A percentile compares a stretch with the other conserved stretches of the same genome.
Conservation (phyloP, 371 early-diverging fungal species). For the Capniomyces stellatus region DNA sequence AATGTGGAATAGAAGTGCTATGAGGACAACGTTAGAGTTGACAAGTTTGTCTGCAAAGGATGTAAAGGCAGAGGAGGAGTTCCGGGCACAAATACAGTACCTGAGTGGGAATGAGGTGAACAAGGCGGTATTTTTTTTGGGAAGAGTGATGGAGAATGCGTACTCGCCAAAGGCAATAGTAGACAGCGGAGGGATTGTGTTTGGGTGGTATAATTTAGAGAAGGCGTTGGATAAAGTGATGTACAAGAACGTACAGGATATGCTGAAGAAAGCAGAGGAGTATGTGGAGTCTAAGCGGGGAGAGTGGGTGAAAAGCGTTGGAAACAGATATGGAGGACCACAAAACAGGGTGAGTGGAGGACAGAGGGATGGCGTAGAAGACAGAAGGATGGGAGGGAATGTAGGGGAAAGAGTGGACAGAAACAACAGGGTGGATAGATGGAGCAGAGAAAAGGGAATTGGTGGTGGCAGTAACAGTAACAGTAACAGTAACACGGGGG, state of each 20-base stretch:
- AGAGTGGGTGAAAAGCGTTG: not conserved
- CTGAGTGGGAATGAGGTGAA: constrained; percentile 64
- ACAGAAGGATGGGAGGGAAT: not conserved
- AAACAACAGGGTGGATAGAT: not conserved
- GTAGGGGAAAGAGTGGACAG: not conserved
- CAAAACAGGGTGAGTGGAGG: not conserved
- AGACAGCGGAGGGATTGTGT: constrained; percentile 46
- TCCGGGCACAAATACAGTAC: constrained; percentile 62
- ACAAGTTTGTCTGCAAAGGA: constrained; percentile 54
- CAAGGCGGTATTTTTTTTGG: constrained; percentile 56
- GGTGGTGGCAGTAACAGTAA: too few relatives aligned
- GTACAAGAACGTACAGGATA: constrained; percentile 64
- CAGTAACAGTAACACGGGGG: too few relatives aligned
- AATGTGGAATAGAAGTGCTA: constrained; percentile 39
- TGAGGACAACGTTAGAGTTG: constrained; percentile 54
- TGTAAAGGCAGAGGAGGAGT: constrained; percentile 48
- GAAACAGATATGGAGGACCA: not conserved
- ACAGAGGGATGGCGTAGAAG: not conserved
- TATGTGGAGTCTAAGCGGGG: constrained; percentile 35
- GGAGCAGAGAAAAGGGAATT: not conserved
- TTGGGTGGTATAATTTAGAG: constrained; percentile 46
- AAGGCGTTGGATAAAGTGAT: constrained; percentile 44
- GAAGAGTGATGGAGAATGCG: constrained; percentile 38
- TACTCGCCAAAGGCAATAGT: constrained; percentile 32
- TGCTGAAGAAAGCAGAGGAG: constrained; percentile 43